Conservation (phyloP, 75 land plant genomes). For the Isoetes taiwanensis region DNA sequence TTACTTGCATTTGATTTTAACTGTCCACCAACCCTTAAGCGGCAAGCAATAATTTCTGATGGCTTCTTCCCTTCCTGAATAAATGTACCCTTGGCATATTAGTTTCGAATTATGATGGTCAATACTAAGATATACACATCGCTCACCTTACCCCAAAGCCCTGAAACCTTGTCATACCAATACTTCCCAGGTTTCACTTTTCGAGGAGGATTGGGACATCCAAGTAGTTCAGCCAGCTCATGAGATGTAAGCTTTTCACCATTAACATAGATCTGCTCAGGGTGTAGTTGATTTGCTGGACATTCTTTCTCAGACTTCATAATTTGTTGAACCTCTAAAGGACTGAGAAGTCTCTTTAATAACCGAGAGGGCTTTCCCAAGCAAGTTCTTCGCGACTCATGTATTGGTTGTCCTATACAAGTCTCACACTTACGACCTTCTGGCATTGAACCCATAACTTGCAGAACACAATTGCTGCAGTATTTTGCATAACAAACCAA, state of each 20-base stretch:
- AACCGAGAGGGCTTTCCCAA: conserved; percentile 86
- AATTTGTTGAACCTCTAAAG: conserved; percentile 61
- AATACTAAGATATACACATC: not conserved
- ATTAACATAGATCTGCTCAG: conserved; percentile 72
- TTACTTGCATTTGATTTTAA: conserved; percentile 62
- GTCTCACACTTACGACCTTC: conserved; percentile 90
- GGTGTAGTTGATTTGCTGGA: conserved; percentile 68
- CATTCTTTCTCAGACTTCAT: conserved; percentile 89
- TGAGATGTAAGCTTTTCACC: conserved; percentile 47
- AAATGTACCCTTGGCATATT: too few relatives aligned
- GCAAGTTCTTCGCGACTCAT: conserved; percentile 48
- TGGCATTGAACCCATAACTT: conserved; percentile 98
- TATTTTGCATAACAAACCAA: conserved; percentile 82
- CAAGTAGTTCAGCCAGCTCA: conserved; percentile 52
- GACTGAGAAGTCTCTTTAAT: conserved; percentile 60
- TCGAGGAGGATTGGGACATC: conserved; percentile 60
- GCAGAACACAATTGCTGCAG: conserved; percentile 70
- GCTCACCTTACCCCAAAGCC: conserved; percentile 98
- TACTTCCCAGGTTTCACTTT: conserved; percentile 81
- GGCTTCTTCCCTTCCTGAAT: conserved; percentile 92
- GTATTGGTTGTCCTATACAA: conserved; percentile 74
- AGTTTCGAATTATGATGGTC: too few relatives aligned
- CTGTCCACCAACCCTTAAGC: conserved; percentile 68
- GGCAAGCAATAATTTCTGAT: conserved; percentile 50
- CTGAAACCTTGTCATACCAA: conserved; percentile 97